Base-by-base conservation (phyloP, 768 basidiomycete genomes). In the Asterophora parasitica region DNA sequence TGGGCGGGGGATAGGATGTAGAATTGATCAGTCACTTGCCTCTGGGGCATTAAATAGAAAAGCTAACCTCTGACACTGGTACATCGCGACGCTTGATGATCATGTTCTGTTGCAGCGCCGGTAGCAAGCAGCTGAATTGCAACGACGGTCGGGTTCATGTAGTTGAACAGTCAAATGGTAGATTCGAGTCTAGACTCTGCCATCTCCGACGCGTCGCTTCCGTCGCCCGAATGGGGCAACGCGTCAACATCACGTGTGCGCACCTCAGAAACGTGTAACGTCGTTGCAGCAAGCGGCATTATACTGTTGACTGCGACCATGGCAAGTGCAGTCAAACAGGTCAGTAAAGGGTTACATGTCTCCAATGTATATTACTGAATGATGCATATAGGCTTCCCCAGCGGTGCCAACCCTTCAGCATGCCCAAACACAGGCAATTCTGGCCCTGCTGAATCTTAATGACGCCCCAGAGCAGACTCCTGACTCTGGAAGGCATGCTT, bases 361-460 rank as follows among this genome's bases (percentile, higher is more conserved):
- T 30, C 31, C 39, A 51, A 54, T 27, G 38, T 48, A 49, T 51
- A 17, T 7, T 53, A 9, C 49, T 46, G 8, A 49, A 30, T 38
- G 26, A 7, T 19, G 27, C 32, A 30, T 46, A 11, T 45, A 71
- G 69, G 53, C 62, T 16, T 58, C 60, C 13, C 31, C 38, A 42
- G 60, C 77, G 7, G 61, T 77, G 34, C 62, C 72, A 37, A 88
- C 91, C 2, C 76, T 99, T 39, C 92, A 96, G 58, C 85, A 92
- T 63, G 78, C 84, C 3, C 96, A 98, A 68, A 92, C 92, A 11
- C 75, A 78, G 53, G 87, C 93, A 2, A 73, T 99, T 31, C 78
- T 94, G 20, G 77, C 84, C 11, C 71, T 99, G 23, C 82, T 99
- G 55, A 94, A 91, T 64, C 80, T 97, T 56, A 92, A 92, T 63